These are phyloP conservation scores for Lyophyllum shimeji DNA, from an alignment of 768 basidiomycete species.

Conservation along the genomic window DNA sequence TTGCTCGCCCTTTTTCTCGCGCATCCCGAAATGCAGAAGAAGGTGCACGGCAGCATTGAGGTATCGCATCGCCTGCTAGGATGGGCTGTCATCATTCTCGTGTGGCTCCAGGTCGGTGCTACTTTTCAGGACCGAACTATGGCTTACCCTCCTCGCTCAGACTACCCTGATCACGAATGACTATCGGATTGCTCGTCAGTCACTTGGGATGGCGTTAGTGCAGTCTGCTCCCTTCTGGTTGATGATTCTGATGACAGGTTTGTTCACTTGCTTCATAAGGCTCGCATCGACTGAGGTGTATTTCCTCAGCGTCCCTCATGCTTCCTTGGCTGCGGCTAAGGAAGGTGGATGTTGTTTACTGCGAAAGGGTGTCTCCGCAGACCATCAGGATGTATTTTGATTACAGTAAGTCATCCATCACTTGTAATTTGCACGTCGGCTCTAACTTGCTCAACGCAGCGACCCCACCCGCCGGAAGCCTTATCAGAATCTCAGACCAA, in stretches of 20 bases:
- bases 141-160: constrained; percentile 20
- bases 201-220: constrained; percentile 43
- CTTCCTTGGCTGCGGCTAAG: constrained; percentile 61
- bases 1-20: constrained; percentile 38
- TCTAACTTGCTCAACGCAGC: constrained; percentile 22
- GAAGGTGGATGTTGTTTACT: constrained; percentile 47
- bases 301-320: constrained; percentile 43
- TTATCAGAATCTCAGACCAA: constrained; percentile 42
- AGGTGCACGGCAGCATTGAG: constrained; percentile 44
- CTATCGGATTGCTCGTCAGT: constrained; percentile 35
- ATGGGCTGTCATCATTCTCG: constrained; percentile 39
- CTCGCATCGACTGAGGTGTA: neutral
- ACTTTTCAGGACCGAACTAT: neutral
- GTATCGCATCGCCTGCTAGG: constrained; percentile 44
- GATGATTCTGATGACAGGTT: constrained; percentile 48
- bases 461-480: constrained; percentile 46
- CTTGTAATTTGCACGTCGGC: neutral
- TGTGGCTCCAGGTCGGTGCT: constrained; percentile 38
- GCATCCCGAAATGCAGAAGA: constrained; percentile 35
- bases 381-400: constrained; percentile 60
- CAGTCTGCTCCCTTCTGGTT: constrained; percentile 55
- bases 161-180: constrained; percentile 54
- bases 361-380: constrained; percentile 54
- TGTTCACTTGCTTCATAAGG: neutral
- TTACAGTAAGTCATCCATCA: constrained; percentile 40